Conservation (phyloP, 495 filamentous ascomycete species). For the Neurospora africana region DNA sequence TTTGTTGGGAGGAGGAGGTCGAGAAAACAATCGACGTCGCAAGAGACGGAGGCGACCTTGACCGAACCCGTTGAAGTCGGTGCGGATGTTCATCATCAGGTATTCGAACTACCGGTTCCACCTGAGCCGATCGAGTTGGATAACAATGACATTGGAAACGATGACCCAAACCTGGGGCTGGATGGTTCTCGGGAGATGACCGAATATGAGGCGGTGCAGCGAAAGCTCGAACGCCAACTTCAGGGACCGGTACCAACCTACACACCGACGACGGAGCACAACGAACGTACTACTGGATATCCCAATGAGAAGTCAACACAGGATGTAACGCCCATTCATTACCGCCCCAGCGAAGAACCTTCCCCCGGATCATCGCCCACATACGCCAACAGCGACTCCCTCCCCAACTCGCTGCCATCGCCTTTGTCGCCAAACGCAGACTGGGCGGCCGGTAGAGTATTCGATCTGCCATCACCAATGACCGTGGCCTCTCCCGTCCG, state of each 20-base stretch:
- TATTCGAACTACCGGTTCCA: slow-evolving; percentile 39
- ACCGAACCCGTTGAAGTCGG: slow-evolving; percentile 32
- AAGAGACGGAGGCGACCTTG: slow-evolving; percentile 12
- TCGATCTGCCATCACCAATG: slow-evolving; percentile 32
- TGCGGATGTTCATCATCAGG: slow-evolving; percentile 35
- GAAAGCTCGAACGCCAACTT: slow-evolving; percentile 35
- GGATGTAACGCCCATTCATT: slow-evolving; percentile 27
- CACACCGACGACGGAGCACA: slow-evolving; percentile 7
- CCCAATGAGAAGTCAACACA: slow-evolving; percentile 25
- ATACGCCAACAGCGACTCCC: slow-evolving; percentile 27
- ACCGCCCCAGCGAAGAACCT: slow-evolving; percentile 27
- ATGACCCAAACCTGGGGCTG: slow-evolving; percentile 26
- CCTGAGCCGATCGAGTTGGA: slow-evolving; percentile 40
- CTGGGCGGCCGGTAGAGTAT: slow-evolving; percentile 23
- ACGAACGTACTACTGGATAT: background rate
- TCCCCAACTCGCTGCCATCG: slow-evolving; percentile 32
- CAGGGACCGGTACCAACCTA: slow-evolving; percentile 30
- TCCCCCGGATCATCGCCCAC: slow-evolving; percentile 33
- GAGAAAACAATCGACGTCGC: slow-evolving; percentile 7
- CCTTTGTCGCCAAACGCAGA: slow-evolving; percentile 34
- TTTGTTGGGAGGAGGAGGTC: slow-evolving; percentile 23
- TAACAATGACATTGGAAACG: slow-evolving; percentile 21
- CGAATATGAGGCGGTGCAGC: slow-evolving; percentile 33
- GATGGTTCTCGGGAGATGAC: slow-evolving; percentile 15
- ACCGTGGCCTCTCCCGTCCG: slow-evolving; percentile 21